Conservation (phyloP, 805 yeast species). For the Deakozyma indianensis region DNA sequence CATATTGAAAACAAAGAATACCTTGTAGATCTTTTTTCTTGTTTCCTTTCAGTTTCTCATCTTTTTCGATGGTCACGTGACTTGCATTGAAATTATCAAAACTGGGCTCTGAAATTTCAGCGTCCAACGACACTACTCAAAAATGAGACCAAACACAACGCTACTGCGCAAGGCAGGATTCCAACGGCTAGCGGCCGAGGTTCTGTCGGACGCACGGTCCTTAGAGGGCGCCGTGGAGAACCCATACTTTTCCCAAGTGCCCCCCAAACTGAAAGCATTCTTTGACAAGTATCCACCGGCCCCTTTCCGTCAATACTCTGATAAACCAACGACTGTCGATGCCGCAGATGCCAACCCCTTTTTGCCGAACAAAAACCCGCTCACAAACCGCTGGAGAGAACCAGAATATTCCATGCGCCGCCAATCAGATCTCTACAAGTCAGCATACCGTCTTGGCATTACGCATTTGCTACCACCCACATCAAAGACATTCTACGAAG, state of each 20-base stretch:
- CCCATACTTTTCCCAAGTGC: slow-evolving; percentile 42
- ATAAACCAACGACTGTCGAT: slow-evolving; percentile 45
- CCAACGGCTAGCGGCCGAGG: not conserved
- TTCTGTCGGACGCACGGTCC: not conserved
- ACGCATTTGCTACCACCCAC: slow-evolving; percentile 59
- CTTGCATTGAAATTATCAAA: not conserved
- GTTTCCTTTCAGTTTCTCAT: no score
- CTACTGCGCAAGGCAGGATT: not conserved
- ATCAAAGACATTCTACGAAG: slow-evolving; percentile 57
- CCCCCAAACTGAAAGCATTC: slow-evolving; percentile 53
- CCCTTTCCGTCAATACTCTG: slow-evolving; percentile 54
- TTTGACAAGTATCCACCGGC: slow-evolving; percentile 76
- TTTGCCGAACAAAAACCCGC: slow-evolving; percentile 69
- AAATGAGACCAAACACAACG: not conserved
- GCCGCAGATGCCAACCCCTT: slow-evolving; percentile 78
- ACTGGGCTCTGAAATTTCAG: not conserved
- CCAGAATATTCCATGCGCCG: slow-evolving; percentile 71
- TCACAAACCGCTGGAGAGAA: slow-evolving; percentile 61
- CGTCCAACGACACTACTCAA: not conserved
- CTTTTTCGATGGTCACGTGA: not conserved
- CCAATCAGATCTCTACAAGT: slow-evolving; percentile 68
- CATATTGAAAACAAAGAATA: no score
- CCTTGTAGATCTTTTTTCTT: no score
- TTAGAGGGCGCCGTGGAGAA: slow-evolving; percentile 7
- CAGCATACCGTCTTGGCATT: slow-evolving; percentile 72